These are phyloP conservation scores for Kalanchoe fedtschenkoi DNA, from an alignment of 164 flowering plant genomes.

Conservation along the genomic window DNA sequence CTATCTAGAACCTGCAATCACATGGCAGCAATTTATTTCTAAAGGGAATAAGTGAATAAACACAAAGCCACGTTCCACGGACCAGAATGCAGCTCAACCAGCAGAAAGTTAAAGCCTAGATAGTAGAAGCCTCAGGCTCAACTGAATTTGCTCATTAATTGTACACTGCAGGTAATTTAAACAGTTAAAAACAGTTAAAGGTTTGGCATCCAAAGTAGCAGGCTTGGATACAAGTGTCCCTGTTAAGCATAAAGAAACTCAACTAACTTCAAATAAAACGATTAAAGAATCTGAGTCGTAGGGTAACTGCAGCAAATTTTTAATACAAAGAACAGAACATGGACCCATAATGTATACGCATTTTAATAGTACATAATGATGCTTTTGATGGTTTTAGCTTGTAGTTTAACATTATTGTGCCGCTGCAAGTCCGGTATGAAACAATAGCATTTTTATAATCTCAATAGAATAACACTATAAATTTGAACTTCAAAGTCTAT, in stretches of 20 bases:
- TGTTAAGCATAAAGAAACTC: not conserved
- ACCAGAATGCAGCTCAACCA: conserved; percentile 5
- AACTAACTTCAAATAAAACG: not conserved
- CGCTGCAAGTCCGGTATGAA: not conserved
- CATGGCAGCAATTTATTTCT: conserved; percentile 3
- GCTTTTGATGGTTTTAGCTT: not conserved
- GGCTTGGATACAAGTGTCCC: not conserved
- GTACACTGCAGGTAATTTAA: not conserved
- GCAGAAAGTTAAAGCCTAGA: conserved; percentile 4
- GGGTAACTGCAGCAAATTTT: not conserved
- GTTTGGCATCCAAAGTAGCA: conserved; percentile 1
- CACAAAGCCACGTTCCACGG: conserved; percentile 1
- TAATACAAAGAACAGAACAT: not conserved
- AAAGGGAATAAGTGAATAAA: not conserved
- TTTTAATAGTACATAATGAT: not conserved
- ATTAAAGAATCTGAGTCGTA: not conserved
- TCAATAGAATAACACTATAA: not conserved
- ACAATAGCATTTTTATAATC: not conserved
- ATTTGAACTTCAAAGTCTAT: not conserved
- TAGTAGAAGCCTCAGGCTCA: not conserved
- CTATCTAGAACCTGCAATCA: not conserved
- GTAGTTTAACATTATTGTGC: not conserved
- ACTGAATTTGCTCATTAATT: conserved; percentile 3
- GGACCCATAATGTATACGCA: not conserved
- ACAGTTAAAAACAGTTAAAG: conserved; percentile 4